Evolutionary conservation across 495 filamentous ascomycete species (phyloP).

Genomic region (Neurospora sp.): DNA sequence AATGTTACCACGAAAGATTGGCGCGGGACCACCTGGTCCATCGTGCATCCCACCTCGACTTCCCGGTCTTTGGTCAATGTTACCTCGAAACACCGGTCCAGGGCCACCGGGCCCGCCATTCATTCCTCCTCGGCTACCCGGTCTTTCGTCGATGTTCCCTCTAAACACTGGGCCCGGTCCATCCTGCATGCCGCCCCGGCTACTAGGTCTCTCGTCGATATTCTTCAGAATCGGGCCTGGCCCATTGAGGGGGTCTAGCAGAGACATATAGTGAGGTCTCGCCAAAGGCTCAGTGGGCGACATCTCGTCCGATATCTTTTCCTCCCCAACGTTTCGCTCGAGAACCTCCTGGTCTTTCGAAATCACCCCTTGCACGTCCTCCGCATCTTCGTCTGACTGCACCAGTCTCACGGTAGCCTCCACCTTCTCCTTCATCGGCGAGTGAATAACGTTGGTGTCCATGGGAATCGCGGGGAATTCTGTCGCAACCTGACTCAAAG

Average conservation of each 20-base stretch:
- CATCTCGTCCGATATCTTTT: background rate
- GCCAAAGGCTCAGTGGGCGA: background rate
- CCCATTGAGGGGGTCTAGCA: background rate
- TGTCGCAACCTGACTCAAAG: slow-evolving; percentile 18
- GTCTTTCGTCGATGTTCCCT: background rate
- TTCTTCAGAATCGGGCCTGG: background rate
- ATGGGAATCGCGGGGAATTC: slow-evolving; percentile 14
- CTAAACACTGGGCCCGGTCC: background rate
- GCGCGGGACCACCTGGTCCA: background rate
- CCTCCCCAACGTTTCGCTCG: background rate
- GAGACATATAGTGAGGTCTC: background rate
- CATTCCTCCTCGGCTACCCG: background rate
- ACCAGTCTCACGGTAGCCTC: slow-evolving; percentile 1
- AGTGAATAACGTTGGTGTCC: slow-evolving; percentile 19
- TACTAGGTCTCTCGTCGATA: background rate
- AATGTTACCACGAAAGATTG: slow-evolving; percentile 16
- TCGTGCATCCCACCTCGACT: slow-evolving; percentile 8
- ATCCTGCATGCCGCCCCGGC: background rate
- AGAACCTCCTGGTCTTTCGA: background rate
- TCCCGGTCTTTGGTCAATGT: slow-evolving; percentile 13
- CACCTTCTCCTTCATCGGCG: slow-evolving; percentile 21
- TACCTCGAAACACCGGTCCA: slow-evolving; percentile 14
- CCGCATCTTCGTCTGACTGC: slow-evolving; percentile 3
- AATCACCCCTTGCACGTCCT: background rate
- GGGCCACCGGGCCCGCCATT: background rate